These are phyloP conservation scores for Metarhizium brunneum DNA, from an alignment of 2,329 filamentous ascomycete genomes.

Conservation along the genomic window DNA sequence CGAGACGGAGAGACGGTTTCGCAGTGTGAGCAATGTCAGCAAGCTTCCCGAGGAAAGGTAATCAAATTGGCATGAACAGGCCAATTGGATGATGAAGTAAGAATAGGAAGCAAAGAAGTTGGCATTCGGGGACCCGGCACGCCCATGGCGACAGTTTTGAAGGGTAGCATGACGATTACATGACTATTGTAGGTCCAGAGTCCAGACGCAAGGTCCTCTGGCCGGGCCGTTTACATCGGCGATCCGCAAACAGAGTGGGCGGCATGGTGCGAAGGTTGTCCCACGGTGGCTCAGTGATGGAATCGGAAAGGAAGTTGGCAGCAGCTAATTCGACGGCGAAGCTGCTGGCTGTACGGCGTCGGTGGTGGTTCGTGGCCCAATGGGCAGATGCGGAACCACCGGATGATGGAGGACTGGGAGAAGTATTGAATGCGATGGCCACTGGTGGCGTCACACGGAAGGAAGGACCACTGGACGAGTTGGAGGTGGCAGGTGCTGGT, in stretches of 20 bases:
- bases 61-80: neutral
- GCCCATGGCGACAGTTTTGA: neutral
- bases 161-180: constrained; percentile 2
- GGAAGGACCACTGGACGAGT: no score
- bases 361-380: neutral
- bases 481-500: no score
- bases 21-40: neutral
- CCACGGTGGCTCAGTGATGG: neutral
- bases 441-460: no score
- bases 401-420: no score
- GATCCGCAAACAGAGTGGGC: neutral
- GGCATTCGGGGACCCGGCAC: neutral
- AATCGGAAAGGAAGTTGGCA: neutral
- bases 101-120: neutral
- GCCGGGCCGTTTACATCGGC: neutral
- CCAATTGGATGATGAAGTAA: neutral
- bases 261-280: constrained; percentile 1
- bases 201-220: neutral
- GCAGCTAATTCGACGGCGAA: neutral
- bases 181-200: neutral
- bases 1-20: neutral
- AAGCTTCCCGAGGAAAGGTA: neutral
- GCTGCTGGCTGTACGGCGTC: neutral
- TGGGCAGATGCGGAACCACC: neutral
- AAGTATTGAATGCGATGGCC: no score